A percentile compares a stretch with the other conserved stretches of the same genome.
phyloP scores from a whole-genome alignment of 2,329 filamentous ascomycete genomes.

The Colletotrichum brevisporum region DNA sequence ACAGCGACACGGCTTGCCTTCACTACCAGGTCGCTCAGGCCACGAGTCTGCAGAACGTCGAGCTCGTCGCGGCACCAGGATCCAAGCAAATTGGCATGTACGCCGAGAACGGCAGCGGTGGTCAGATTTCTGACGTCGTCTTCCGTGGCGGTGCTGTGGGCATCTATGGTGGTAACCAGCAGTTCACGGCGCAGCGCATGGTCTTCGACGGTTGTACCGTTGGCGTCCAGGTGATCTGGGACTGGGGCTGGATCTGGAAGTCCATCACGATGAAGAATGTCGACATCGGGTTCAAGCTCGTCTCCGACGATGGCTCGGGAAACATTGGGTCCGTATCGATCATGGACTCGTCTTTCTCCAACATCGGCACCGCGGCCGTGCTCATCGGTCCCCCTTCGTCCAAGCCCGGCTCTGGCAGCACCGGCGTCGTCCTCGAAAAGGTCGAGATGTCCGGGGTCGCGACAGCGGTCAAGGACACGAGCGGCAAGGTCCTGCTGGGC shows the following conservation, averaged over 20 bases:
- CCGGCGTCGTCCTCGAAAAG: slow-evolving; percentile 66
- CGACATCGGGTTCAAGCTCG: slow-evolving; percentile 22
- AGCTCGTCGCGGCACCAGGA: slow-evolving; percentile 23
- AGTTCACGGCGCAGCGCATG: slow-evolving; percentile 31
- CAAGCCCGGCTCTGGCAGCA: slow-evolving; percentile 19
- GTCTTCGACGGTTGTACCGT: slow-evolving; percentile 16
- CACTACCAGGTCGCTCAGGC: slow-evolving; percentile 44
- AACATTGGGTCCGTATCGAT: slow-evolving; percentile 36
- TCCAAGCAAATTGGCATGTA: slow-evolving; percentile 40
- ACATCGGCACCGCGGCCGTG: slow-evolving; percentile 37
- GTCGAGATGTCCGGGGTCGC: slow-evolving; percentile 59
- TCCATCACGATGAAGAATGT: slow-evolving; percentile 25
- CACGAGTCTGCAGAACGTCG: slow-evolving; percentile 44
- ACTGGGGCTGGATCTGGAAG: slow-evolving; percentile 41
- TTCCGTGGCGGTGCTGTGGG: slow-evolving; percentile 72
- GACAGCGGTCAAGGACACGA: slow-evolving; percentile 36
- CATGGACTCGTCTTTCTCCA: slow-evolving; percentile 42
- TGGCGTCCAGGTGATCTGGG: slow-evolving; percentile 37
- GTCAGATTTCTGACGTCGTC: slow-evolving; percentile 70
- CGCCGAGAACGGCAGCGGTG: slow-evolving; percentile 55
- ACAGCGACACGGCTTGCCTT: neutral
- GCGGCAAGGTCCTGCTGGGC: slow-evolving; percentile 30
- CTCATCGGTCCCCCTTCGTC: neutral
- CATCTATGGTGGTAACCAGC: slow-evolving; percentile 29
- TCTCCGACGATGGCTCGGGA: slow-evolving; percentile 2